phyloP scores from a whole-genome alignment of 306 rosid species.

The Glycyrrhiza uralensis region DNA sequence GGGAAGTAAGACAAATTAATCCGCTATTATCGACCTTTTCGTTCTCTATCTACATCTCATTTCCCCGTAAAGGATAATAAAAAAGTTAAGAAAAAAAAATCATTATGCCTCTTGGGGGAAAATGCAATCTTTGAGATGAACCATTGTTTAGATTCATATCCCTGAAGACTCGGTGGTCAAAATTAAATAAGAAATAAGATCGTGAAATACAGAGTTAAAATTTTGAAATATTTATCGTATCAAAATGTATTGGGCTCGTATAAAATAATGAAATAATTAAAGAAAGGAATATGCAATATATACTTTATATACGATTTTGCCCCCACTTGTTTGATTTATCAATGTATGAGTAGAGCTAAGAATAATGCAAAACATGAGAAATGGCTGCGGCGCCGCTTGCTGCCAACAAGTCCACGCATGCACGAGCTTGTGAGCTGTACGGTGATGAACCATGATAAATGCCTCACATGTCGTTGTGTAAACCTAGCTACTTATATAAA shows the following conservation, averaged over 20 bases:
- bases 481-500: background rate
- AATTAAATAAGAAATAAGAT: background rate
- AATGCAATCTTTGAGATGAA: background rate
- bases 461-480: conserved; percentile 27
- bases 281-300: background rate
- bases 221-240: no score
- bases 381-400: conserved; percentile 41
- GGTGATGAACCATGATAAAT: conserved; percentile 24
- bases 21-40: no score
- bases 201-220: background rate
- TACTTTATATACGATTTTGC: background rate
- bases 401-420: conserved; percentile 26
- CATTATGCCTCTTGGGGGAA: background rate
- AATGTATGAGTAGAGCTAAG: background rate
- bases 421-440: conserved; percentile 37
- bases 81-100: no score
- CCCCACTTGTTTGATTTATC: background rate
- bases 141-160: background rate
- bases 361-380: conserved; percentile 29
- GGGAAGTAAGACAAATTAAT: no score
- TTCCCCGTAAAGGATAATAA: background rate
- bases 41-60: background rate
- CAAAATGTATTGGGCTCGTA: no score
- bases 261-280: no score
- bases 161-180: background rate